Conservation (phyloP, 192 early-diverging fungal species). For the Linnemannia exigua region DNA sequence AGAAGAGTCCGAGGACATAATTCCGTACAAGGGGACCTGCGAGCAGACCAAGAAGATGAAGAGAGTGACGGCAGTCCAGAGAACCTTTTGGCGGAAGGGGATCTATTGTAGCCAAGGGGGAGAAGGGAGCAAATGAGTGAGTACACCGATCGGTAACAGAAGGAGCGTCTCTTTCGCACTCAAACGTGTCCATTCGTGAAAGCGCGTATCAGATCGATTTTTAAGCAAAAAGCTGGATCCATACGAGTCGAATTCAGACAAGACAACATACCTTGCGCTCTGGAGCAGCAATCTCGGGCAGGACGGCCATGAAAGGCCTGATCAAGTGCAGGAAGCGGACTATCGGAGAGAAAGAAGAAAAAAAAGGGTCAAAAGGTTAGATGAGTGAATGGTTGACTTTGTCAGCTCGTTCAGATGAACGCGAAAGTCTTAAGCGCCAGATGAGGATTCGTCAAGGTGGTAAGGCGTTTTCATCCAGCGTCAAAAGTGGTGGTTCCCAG, state of each 20-base stretch:
- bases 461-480: background rate
- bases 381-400: background rate
- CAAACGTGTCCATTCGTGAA: background rate
- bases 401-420: background rate
- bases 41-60: conserved; percentile 99
- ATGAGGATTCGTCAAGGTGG: background rate
- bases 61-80: conserved; percentile 99
- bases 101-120: conserved; percentile 66
- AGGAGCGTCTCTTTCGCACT: background rate
- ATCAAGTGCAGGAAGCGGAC: conserved; percentile 97
- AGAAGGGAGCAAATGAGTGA: background rate
- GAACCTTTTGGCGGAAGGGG: conserved; percentile 97
- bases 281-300: conserved; percentile 97
- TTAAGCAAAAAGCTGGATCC: background rate
- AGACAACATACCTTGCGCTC: conserved; percentile 88
- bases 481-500: background rate
- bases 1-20: conserved; percentile 99
- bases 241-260: background rate
- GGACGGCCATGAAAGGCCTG: conserved; percentile 96
- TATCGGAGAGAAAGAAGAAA: conserved; percentile 56
- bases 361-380: background rate
- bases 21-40: conserved; percentile 99
- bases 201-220: background rate
- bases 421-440: background rate
- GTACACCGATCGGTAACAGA: background rate